Evolutionary conservation across 768 basidiomycete species (phyloP).

Genomic region (Leccinum rimulosum): DNA sequence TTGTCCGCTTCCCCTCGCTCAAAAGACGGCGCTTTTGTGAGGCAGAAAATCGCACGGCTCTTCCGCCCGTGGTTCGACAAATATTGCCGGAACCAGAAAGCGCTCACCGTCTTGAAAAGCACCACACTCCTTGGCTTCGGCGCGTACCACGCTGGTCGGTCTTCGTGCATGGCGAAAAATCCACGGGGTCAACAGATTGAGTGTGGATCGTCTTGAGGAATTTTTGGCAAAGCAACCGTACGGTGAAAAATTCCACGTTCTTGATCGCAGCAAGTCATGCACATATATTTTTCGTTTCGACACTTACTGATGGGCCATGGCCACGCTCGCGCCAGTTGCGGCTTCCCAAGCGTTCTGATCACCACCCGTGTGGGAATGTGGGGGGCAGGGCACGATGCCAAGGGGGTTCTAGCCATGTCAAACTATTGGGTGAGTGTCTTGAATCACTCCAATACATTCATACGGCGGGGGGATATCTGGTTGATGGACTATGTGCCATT

Average conservation of each 20-base stretch:
- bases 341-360: conserved; percentile 13
- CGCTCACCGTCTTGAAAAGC: conserved; percentile 11
- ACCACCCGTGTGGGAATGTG: conserved; percentile 7
- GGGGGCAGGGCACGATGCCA: conserved; percentile 8
- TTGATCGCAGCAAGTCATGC: conserved; percentile 23
- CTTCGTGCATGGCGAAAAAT: conserved; percentile 3
- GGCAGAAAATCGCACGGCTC: conserved; percentile 9
- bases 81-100: neutral
- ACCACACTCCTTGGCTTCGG: neutral
- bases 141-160: neutral
- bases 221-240: conserved; percentile 11
- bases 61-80: conserved; percentile 2
- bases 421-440: conserved; percentile 29
- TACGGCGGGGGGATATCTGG: conserved; percentile 19
- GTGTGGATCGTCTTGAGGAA: conserved; percentile 1
- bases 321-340: conserved; percentile 13
- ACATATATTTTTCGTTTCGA: conserved; percentile 16
- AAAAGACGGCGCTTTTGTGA: neutral
- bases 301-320: conserved; percentile 20
- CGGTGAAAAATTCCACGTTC: conserved; percentile 28
- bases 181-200: conserved; percentile 3
- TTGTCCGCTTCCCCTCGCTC: neutral
- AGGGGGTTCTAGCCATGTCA: conserved; percentile 10
- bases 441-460: conserved; percentile 28
- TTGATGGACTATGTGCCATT: conserved; percentile 4